Conservation (phyloP, 768 basidiomycete species). For the Russula sp. region DNA sequence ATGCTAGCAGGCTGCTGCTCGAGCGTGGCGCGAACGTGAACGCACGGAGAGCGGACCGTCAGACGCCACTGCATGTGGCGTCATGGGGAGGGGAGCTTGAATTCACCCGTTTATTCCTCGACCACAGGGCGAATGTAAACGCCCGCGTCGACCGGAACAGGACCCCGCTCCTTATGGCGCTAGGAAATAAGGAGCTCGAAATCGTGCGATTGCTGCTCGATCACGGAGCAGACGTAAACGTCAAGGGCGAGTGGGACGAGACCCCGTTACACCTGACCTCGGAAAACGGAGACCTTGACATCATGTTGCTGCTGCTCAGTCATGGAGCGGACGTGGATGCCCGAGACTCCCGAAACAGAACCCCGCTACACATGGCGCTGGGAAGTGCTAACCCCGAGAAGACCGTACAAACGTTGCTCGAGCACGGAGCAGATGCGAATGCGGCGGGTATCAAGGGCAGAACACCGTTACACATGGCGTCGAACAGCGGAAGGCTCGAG, state of each 20-base stretch:
- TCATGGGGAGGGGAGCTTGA: background rate
- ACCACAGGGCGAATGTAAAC: background rate
- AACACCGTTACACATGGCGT: constrained; percentile 13
- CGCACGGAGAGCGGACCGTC: background rate
- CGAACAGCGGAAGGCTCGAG: background rate
- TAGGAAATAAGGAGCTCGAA: constrained; percentile 2
- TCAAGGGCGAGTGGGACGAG: background rate
- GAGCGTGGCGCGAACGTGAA: background rate
- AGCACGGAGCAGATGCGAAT: constrained; percentile 6
- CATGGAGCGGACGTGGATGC: constrained; percentile 1
- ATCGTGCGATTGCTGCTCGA: constrained; percentile 2
- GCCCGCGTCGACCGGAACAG: background rate
- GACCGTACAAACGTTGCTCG: constrained; percentile 5
- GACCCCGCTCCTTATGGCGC: background rate
- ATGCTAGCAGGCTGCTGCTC: background rate
- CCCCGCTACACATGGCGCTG: constrained; percentile 10
- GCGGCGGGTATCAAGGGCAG: background rate
- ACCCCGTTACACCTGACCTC: constrained; percentile 5
- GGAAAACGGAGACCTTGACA: background rate
- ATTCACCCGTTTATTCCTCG: background rate
- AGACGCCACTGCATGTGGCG: constrained; percentile 8
- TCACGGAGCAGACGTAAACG: background rate
- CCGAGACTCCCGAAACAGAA: background rate
- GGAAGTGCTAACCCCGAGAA: background rate
- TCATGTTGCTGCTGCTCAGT: background rate